Base-by-base conservation (phyloP, 495 filamentous ascomycete genomes). In the Penicillium alfredii region DNA sequence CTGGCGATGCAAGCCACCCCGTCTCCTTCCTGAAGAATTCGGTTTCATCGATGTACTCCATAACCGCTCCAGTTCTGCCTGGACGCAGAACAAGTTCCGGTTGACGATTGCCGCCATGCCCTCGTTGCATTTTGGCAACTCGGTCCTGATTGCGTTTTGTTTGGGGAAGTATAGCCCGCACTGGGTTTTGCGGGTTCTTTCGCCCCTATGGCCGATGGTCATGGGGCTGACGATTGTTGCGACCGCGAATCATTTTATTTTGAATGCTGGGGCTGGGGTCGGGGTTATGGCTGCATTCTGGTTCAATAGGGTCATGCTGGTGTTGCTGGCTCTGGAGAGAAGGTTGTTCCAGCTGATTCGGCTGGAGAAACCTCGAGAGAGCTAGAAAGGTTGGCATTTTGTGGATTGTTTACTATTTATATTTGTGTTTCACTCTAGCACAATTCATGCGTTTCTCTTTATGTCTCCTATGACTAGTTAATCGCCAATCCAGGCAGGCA, bases 201-300 rank as follows among this genome's bases (percentile, higher is more conserved):
- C 68, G 2, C 45, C 74, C 17, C 47, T 63, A 14, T 84, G 82
- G 57, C 78, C 78, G 1, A 34, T 60, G n/a, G 56, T 74, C 42
- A 77, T 82, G 45, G 64, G 80, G 8, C 51, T 69, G 33, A 74
- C 77, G 3, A 80, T 82, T 39, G 61, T 83, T 11, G 75, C 76
- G 24, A 82, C 77, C 6, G 78, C 80, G 8, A 81, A 82, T 44
- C 80, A 81, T 52, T 81, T 77, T 44, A 69, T 73, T 40, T 59
- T 82, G 29, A 77, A 81, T 56, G 74, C 73, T 0, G 49, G 72
- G 15, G 58, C 72, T 28, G 73, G 72, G 3, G 66, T 66, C 3
- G 39, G 65, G 23, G 63, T 73, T 20, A 71, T 72, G 36, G 30
- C 71, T 13, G 69, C 72, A 11, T 74, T 68, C 31, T 13, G 48